Evolutionary conservation across 805 yeast species (phyloP).

Genomic region (Maudiozyma serrabonitensis): DNA sequence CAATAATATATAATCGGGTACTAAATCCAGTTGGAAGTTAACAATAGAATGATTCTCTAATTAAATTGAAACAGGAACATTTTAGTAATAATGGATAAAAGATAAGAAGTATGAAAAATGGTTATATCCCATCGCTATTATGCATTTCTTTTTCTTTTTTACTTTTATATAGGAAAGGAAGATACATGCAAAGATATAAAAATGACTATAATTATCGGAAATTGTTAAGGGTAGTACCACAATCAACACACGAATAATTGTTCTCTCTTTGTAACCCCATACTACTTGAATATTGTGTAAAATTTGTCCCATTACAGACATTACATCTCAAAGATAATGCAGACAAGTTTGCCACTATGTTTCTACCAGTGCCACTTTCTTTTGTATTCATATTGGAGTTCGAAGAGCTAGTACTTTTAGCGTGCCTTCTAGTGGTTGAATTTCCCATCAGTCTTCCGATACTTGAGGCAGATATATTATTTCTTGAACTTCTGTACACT

Average conservation of each 20-base stretch:
- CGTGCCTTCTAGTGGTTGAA: neutral
- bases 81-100: no score
- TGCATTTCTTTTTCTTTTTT: no score
- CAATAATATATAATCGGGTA: no score
- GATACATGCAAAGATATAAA: no score
- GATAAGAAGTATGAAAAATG: no score
- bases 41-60: no score
- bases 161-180: no score
- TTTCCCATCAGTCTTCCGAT: neutral
- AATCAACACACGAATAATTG: constrained; percentile 20
- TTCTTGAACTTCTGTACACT: neutral
- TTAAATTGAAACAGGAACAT: no score
- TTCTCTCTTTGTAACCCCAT: constrained; percentile 5
- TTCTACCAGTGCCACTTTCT: neutral
- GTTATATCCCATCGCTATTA: no score
- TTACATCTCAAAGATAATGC: constrained; percentile 10
- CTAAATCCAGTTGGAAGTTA: no score
- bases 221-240: constrained; percentile 21
- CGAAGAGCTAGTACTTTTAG: neutral
- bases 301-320: constrained; percentile 22
- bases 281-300: constrained; percentile 8
- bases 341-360: neutral
- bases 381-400: neutral
- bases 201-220: constrained; percentile 7
- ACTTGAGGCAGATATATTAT: neutral